Evolutionary conservation across 2,329 filamentous ascomycete genomes (phyloP), one percentile per base, ranked within the genome.

Genomic region (Sarocladium kiliense): DNA sequence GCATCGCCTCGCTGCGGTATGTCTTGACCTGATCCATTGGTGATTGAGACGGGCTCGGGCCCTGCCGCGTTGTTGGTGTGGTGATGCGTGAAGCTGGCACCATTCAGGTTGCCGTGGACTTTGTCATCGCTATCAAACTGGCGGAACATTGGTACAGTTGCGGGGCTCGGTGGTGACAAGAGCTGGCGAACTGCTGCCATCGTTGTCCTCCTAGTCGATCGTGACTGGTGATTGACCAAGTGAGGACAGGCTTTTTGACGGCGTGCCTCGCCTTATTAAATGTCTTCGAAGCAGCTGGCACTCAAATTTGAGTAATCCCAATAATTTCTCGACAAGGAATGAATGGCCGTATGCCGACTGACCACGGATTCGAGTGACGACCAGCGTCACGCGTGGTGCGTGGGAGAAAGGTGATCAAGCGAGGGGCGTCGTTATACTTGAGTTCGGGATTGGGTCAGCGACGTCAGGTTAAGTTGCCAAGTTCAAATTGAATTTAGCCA

Each of bases 1-100:
- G 74, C 74, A 61, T 86, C 82, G 25, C 82, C 83, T 36, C 67
- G 71, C 57, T 75, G 72, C 7, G 79, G 72, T 3, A 74, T 74
- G 53, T 74, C 32, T 19, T 27, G 19, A n/a, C 6, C 3, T n/a
- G 50, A 77, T 57, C 73, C 74, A 30, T 34, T 23, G 56, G 77
- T 72, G 25, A 32, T 3, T 18, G 44, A 19, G 25, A 69, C 72
- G 51, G 69, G 66, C n/a, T 71, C 70, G n/a, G n/a, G n/a, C n/a
- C n/a, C n/a, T n/a, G n/a, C 39, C 68, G 70, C 25, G 66, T 60
- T 58, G n/a, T 70, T 63, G 14, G 62, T 61, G 37, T 68, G 68
- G 37, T 67, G 68, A 47, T 70, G 66, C 37, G 66, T 66, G 25
- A 65, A 61, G 54, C 67, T 67, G 45, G 73, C 74, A 37, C 72